Evolutionary conservation across 2,329 filamentous ascomycete genomes (phyloP).

Genomic region (Pseudofabraea citricarpa): DNA sequence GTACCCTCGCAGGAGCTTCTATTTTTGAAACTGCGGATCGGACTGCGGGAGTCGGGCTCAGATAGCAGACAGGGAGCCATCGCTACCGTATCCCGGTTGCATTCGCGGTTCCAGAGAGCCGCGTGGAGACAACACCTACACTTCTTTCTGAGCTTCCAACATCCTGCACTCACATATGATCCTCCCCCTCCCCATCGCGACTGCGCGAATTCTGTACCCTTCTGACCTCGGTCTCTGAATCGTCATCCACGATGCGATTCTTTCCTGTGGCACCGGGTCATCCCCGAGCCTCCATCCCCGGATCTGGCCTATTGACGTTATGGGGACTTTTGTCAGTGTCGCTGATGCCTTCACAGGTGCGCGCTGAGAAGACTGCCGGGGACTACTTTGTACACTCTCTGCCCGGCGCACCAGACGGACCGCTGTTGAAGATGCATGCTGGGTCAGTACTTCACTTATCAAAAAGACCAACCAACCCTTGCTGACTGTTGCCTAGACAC

Average conservation of each 20-base stretch:
- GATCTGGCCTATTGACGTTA: constrained; percentile 15
- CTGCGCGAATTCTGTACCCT: constrained; percentile 8
- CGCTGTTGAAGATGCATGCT: constrained; percentile 93
- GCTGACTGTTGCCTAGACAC: constrained; percentile 54
- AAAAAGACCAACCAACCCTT: constrained; percentile 5
- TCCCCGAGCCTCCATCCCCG: constrained; percentile 6
- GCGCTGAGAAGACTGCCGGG: constrained; percentile 57
- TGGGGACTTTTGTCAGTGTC: constrained; percentile 37
- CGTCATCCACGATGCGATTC: constrained; percentile 22
- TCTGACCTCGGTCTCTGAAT: constrained; percentile 10
- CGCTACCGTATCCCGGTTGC: no score
- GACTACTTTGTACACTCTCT: constrained; percentile 88
- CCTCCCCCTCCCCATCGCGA: constrained; percentile 4
- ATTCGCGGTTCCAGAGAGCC: no score
- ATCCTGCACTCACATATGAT: constrained; percentile 6
- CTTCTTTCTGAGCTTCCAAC: constrained; percentile 1
- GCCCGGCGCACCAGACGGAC: constrained; percentile 75
- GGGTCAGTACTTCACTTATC: constrained; percentile 79
- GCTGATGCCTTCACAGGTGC: constrained; percentile 34
- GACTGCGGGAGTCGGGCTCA: no score
- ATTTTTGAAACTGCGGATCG: no score
- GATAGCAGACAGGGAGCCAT: no score
- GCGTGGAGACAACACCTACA: no score
- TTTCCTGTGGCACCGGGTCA: constrained; percentile 10
- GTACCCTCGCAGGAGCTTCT: no score